A percentile compares a stretch with the other conserved stretches of the same genome.
These are phyloP conservation scores for Teunomyces panamensis DNA, from an alignment of 805 yeast species.

Conservation along the genomic window DNA sequence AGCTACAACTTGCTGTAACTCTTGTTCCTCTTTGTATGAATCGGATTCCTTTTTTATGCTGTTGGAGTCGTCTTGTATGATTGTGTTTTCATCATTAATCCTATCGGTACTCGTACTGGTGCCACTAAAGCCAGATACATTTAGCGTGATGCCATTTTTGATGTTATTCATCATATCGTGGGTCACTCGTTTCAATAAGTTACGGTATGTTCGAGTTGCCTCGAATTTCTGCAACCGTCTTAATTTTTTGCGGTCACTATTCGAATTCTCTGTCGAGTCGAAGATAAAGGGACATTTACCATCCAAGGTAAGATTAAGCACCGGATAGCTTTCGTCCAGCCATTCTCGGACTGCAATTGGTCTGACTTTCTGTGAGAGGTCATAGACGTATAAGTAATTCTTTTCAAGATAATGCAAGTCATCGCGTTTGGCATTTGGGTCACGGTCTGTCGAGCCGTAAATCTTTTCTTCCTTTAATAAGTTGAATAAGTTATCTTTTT, in stretches of 20 bases:
- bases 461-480: constrained; percentile 80
- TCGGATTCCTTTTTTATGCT: constrained; percentile 8
- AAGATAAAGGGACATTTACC: constrained; percentile 85
- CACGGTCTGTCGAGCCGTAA: constrained; percentile 85
- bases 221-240: constrained; percentile 39
- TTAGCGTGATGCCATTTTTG: constrained; percentile 17
- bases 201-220: constrained; percentile 42
- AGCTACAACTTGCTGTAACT: constrained; percentile 6
- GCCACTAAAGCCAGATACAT: constrained; percentile 16
- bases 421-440: constrained; percentile 79
- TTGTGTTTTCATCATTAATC: constrained; percentile 15
- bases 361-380: constrained; percentile 69
- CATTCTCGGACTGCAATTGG: constrained; percentile 86
- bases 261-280: constrained; percentile 44
- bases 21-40: constrained; percentile 11
- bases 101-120: constrained; percentile 29
- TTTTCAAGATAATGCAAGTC: constrained; percentile 80
- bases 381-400: constrained; percentile 72
- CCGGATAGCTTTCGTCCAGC: constrained; percentile 54
- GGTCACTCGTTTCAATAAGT: constrained; percentile 33
- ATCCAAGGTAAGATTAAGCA: constrained; percentile 55
- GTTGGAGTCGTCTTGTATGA: constrained; percentile 11
- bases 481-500: constrained; percentile 32
- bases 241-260: constrained; percentile 38
- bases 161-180: constrained; percentile 27